Percentiles rank a stretch among this genome's conserved stretches.
Conservation (phyloP, 441 rosid species). For the Isatis lusitanica region DNA sequence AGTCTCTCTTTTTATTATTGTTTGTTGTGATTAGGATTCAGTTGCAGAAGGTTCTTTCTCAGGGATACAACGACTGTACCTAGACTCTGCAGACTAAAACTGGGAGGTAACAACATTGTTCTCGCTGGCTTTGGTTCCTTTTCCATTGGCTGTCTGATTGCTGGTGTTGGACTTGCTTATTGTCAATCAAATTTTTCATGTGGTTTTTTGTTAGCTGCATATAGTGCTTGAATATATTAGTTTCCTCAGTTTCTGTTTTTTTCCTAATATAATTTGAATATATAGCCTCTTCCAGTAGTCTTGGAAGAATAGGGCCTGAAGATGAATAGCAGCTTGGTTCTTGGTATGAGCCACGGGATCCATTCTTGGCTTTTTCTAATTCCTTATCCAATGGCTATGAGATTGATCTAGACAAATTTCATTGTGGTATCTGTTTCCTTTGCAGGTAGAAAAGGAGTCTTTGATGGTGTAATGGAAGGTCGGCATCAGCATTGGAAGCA, state of each 20-base stretch:
- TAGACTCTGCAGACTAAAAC: constrained; percentile 73
- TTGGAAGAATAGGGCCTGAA: constrained; percentile 68
- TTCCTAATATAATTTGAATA: too few relatives aligned
- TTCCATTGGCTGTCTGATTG: too few relatives aligned
- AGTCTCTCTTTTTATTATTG: background rate
- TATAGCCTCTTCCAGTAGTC: too few relatives aligned
- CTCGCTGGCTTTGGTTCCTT: too few relatives aligned
- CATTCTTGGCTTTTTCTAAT: constrained; percentile 2
- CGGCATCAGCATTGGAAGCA: constrained; percentile 93
- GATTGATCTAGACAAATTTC: background rate
- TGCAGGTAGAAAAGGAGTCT: constrained; percentile 80
- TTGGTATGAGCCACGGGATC: constrained; percentile 63
- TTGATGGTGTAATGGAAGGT: constrained; percentile 84
- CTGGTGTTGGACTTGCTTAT: too few relatives aligned
- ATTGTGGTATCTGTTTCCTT: background rate
- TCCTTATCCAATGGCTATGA: background rate
- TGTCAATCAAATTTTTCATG: too few relatives aligned
- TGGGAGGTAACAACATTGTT: constrained; percentile 49
- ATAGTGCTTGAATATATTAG: too few relatives aligned
- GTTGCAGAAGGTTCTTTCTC: constrained; percentile 67
- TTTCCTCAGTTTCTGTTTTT: too few relatives aligned
- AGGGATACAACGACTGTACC: constrained; percentile 65
- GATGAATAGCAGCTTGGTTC: constrained; percentile 60
- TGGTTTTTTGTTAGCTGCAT: too few relatives aligned
- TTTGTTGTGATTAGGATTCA: constrained; percentile 53